Evolutionary conservation across 1,139 yeast species (phyloP).

Genomic region (Candida pseudocylindracea): DNA sequence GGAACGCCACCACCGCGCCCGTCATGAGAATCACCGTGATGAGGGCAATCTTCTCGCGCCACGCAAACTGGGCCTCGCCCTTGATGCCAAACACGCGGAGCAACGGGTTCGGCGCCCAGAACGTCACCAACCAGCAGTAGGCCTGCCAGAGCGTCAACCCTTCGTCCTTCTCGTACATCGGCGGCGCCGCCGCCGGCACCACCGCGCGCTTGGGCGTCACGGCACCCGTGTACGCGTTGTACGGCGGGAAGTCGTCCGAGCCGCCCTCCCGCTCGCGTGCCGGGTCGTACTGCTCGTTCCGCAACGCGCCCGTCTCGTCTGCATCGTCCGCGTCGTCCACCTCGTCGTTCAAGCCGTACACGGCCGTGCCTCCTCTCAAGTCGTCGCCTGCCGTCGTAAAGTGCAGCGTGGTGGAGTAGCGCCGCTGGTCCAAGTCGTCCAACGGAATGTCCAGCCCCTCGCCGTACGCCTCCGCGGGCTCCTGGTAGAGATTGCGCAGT

Average conservation of each 20-base stretch:
- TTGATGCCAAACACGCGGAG: slow-evolving; percentile 56
- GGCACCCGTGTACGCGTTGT: not conserved
- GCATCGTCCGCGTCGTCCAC: slow-evolving; percentile 2
- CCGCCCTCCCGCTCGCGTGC: no score
- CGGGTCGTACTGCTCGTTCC: no score
- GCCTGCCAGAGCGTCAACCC: slow-evolving; percentile 44
- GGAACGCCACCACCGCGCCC: slow-evolving; percentile 63
- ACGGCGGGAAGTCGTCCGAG: no score
- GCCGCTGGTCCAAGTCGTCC: slow-evolving; percentile 16
- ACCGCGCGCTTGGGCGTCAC: not conserved
- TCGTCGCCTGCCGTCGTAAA: slow-evolving; percentile 1
- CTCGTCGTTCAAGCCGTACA: slow-evolving; percentile 43
- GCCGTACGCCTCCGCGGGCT: slow-evolving; percentile 2
- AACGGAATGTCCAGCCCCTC: slow-evolving; percentile 23
- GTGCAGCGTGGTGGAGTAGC: not conserved
- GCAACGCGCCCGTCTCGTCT: no score
- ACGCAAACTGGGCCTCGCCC: slow-evolving; percentile 70
- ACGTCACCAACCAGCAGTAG: slow-evolving; percentile 62
- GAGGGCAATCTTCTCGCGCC: slow-evolving; percentile 90
- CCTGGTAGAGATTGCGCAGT: not conserved
- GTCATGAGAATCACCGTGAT: slow-evolving; percentile 50
- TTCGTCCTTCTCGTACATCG: slow-evolving; percentile 7
- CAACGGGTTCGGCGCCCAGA: slow-evolving; percentile 78
- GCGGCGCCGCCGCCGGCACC: not conserved
- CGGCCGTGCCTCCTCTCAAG: slow-evolving; percentile 21